phyloP scores from a whole-genome alignment of 176 grass and related monocot genomes.

The Avena sativa region DNA sequence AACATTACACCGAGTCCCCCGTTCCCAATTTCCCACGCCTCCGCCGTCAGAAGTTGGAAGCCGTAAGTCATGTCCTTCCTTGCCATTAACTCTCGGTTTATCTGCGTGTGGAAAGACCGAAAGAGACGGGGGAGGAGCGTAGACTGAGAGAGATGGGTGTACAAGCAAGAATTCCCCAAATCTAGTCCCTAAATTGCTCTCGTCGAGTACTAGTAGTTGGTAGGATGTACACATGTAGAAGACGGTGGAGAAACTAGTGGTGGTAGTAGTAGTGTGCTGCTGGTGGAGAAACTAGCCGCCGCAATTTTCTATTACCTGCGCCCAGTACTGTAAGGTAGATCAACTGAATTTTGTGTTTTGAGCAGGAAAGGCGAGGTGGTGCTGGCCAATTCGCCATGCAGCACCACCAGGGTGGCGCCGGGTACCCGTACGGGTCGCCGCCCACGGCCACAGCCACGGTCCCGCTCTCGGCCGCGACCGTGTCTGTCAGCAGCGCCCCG shows the following conservation, averaged over 20 bases:
- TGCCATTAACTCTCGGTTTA: conserved; percentile 40
- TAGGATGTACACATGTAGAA: neutral
- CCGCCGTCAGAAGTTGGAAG: conserved; percentile 41
- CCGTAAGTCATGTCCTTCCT: conserved; percentile 43
- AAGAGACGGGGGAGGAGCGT: conserved; percentile 51
- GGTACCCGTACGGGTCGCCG: conserved; percentile 48
- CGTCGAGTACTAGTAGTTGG: conserved; percentile 32
- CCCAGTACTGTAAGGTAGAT: conserved; percentile 39
- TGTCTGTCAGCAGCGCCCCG: conserved; percentile 44
- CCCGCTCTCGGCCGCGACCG: conserved; percentile 33
- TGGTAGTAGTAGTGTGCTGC: neutral
- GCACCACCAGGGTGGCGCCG: conserved; percentile 45
- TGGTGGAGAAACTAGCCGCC: conserved; percentile 8
- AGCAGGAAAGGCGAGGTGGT: conserved; percentile 17
- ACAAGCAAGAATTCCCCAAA: conserved; percentile 72
- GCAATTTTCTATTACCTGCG: conserved; percentile 40
- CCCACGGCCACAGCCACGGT: conserved; percentile 35
- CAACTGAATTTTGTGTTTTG: conserved; percentile 53
- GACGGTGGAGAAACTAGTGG: neutral
- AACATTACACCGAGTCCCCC: conserved; percentile 26
- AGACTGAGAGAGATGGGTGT: conserved; percentile 39
- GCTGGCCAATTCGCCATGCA: conserved; percentile 47
- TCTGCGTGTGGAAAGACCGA: conserved; percentile 18
- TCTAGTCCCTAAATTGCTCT: conserved; percentile 48
- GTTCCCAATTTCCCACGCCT: conserved; percentile 52